Conservation (phyloP, 129 eudicot genomes). For the Rutidosis leptorrhynchoides region DNA sequence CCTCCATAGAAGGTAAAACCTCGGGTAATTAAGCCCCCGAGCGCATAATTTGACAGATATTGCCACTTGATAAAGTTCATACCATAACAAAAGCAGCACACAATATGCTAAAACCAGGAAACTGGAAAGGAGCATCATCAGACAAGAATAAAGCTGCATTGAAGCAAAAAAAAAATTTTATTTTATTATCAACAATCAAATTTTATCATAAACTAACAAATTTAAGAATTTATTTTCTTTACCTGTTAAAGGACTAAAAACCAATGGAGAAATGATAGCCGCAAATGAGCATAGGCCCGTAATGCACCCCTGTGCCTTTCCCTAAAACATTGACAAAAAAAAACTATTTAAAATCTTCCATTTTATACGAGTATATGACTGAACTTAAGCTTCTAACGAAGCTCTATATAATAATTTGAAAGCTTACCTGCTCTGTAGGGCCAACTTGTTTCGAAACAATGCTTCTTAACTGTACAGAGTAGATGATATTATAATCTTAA, state of each 20-base stretch:
- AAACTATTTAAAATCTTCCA: background rate
- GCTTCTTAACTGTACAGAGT: conserved; percentile 51
- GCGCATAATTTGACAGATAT: too few relatives aligned
- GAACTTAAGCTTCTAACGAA: background rate
- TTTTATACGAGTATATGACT: too few relatives aligned
- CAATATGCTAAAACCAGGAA: background rate
- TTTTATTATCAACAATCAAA: background rate
- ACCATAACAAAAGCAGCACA: background rate
- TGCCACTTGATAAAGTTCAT: too few relatives aligned
- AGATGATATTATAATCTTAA: background rate
- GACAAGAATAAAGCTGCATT: background rate
- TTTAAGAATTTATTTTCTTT: background rate
- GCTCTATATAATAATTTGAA: background rate
- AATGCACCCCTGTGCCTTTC: conserved; percentile 61
- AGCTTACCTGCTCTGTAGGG: conserved; percentile 60
- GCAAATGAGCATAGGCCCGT: conserved; percentile 60
- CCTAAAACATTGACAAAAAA: conserved; percentile 27
- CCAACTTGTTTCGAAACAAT: conserved; percentile 77
- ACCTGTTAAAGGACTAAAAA: conserved; percentile 66
- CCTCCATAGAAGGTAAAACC: too few relatives aligned
- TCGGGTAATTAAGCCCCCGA: too few relatives aligned
- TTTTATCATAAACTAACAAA: too few relatives aligned
- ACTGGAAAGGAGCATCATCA: background rate
- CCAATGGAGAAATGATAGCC: conserved; percentile 48
- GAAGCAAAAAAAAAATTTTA: too few relatives aligned